Conservation (phyloP, 257 asterid species). For the Jacaranda mimosifolia region DNA sequence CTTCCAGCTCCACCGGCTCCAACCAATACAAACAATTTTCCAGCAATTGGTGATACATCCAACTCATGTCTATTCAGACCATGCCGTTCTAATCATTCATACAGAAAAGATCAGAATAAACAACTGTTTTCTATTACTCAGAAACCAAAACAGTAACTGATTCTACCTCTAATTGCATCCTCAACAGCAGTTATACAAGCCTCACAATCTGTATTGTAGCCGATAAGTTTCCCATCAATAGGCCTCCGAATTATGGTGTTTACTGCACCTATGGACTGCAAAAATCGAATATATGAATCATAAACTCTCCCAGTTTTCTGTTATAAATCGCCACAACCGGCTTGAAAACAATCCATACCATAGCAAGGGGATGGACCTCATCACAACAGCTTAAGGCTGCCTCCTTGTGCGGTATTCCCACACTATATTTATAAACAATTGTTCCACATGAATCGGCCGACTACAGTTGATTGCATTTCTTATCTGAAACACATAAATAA, state of each 20-base stretch:
- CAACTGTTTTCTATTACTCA: background rate
- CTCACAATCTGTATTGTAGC: conserved; percentile 78
- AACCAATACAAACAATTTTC: conserved; percentile 67
- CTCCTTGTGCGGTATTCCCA: conserved; percentile 83
- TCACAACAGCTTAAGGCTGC: conserved; percentile 69
- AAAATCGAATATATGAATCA: background rate
- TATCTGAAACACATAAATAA: background rate
- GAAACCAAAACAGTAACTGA: too few relatives aligned
- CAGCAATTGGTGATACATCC: conserved; percentile 62
- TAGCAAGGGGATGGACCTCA: conserved; percentile 79
- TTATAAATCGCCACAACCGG: background rate
- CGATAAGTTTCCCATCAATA: conserved; percentile 64
- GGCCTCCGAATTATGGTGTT: conserved; percentile 73
- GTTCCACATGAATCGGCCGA: too few relatives aligned
- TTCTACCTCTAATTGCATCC: conserved; percentile 65
- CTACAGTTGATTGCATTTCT: background rate
- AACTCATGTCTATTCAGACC: conserved; percentile 42
- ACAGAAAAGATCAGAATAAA: background rate
- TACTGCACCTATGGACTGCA: conserved; percentile 74
- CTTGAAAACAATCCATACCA: conserved; percentile 46
- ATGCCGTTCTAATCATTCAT: conserved; percentile 43
- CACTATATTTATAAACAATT: conserved; percentile 42
- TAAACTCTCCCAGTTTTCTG: background rate
- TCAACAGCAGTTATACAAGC: conserved; percentile 77
- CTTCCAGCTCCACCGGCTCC: conserved; percentile 92